These are phyloP conservation scores for Lactarius akahatsu DNA, from an alignment of 768 basidiomycete species.

Conservation along the genomic window DNA sequence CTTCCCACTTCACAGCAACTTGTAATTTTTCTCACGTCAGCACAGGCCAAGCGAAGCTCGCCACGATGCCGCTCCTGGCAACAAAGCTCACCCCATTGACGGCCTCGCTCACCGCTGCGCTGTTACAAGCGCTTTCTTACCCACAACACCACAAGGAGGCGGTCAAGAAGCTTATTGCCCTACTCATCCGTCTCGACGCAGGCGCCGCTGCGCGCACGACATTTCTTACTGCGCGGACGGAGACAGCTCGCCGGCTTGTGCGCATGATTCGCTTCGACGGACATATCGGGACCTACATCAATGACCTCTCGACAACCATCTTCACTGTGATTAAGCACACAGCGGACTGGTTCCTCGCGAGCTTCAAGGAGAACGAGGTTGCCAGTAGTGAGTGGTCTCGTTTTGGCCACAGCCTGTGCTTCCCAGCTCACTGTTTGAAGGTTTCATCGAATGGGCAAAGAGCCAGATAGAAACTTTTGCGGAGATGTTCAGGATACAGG, in stretches of 20 bases:
- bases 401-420: neutral
- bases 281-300: conserved; percentile 79
- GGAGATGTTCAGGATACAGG: conserved; percentile 85
- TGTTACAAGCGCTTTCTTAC: conserved; percentile 71
- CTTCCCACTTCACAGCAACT: neutral
- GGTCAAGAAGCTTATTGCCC: conserved; percentile 67
- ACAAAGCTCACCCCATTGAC: conserved; percentile 65
- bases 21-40: neutral
- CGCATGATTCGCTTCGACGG: conserved; percentile 90
- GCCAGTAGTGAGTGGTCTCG: conserved; percentile 69
- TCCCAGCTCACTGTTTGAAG: conserved; percentile 42
- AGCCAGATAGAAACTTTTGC: conserved; percentile 80
- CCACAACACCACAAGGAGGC: conserved; percentile 75
- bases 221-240: conserved; percentile 76
- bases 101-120: conserved; percentile 63
- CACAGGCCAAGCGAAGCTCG: conserved; percentile 60
- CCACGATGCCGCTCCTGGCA: conserved; percentile 51
- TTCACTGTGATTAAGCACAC: conserved; percentile 97
- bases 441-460: conserved; percentile 93
- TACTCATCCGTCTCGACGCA: conserved; percentile 73
- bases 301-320: conserved; percentile 82
- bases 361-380: conserved; percentile 93
- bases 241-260: conserved; percentile 73
- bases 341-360: conserved; percentile 95
- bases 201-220: conserved; percentile 76